Evolutionary conservation across 140 eudicot species (phyloP), one percentile per base, ranked within the genome.

Genomic region (Cichorium intybus): DNA sequence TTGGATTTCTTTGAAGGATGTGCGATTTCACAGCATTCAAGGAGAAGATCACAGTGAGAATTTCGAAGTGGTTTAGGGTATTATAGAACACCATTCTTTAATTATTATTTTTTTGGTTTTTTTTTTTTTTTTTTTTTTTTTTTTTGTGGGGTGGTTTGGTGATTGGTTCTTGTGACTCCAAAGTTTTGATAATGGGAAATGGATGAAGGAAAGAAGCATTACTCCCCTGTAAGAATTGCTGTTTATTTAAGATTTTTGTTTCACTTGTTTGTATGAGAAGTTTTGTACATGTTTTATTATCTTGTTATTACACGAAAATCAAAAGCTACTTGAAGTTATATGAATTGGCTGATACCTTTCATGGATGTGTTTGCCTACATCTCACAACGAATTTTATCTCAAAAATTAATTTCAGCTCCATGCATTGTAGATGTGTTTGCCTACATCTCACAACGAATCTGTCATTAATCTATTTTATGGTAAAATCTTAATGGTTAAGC

Each of bases 1-100:
- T 62, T 82, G 81, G 95, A 80, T 64, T 80, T 86, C 56, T 86
- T 83, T 14, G 87, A 82, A 70, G 95, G 87, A 29, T 66, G 26
- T 49, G 75, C 87, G 3, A 77, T 69, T 27, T 59, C 82, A 2
- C 88, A 85, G 62, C 85, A 81, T 56, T 56, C 75, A 18, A 70
- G 85, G 52, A 81, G 82, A 75, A 79, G 93, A 72, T 85, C 87
- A 5, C 72, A 82, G 72, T 82, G 75, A 81, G 62, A 35, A 46
- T 9, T 52, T 15, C 11, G 24, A 27, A 65, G 14, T 7, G 16
- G 18, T 33, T 33, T 65, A 61, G 69, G 58, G 17, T 46, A 49
- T 48, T 15, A 57, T 71, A 78, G 87, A 69, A 84, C 64, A 70
- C 52, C 17, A 81, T 81, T 85, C 82, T 86, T 86, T 77, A n/a